Percentiles rank a stretch among this genome's conserved stretches.
Conservation (phyloP, 2,329 filamentous ascomycete species). For the Ceratocystis alfenasii region DNA sequence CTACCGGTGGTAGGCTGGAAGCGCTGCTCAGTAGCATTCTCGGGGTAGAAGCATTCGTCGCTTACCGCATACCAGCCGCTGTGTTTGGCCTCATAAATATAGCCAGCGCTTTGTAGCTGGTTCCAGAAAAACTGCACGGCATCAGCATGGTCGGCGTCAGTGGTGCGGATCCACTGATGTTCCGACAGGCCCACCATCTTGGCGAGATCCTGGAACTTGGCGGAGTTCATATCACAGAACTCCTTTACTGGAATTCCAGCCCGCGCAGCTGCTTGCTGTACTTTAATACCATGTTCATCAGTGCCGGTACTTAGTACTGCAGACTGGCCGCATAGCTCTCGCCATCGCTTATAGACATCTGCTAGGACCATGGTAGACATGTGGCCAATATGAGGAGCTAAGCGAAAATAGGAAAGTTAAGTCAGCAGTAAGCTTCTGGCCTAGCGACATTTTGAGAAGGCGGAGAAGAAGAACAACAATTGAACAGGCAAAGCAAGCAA, state of each 20-base stretch:
- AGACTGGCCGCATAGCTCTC: conserved; percentile 56
- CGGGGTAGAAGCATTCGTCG: conserved; percentile 92
- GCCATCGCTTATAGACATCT: conserved; percentile 88
- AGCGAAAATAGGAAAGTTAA: background rate
- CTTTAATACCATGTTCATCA: conserved; percentile 96
- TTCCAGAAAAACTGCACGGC: conserved; percentile 87
- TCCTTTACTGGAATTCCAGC: conserved; percentile 60
- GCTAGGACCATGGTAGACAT: conserved; percentile 85
- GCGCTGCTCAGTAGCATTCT: conserved; percentile 57
- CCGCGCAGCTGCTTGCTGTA: conserved; percentile 70
- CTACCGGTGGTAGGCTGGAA: conserved; percentile 70
- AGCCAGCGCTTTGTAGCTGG: conserved; percentile 59
- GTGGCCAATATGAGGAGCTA: conserved; percentile 88
- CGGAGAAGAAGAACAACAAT: background rate
- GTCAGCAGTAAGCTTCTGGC: background rate
- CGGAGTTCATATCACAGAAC: conserved; percentile 79
- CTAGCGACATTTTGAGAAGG: background rate
- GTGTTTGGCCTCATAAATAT: conserved; percentile 76
- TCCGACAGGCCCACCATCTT: conserved; percentile 56
- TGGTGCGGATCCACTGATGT: conserved; percentile 87
- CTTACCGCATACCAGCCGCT: conserved; percentile 94
- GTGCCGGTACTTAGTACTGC: conserved; percentile 80
- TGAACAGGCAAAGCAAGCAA: background rate
- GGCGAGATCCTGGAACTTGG: conserved; percentile 67
- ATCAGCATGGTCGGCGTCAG: conserved; percentile 66